Base-by-base conservation (phyloP, 768 basidiomycete genomes). In the Pulveroboletus ravenelii region DNA sequence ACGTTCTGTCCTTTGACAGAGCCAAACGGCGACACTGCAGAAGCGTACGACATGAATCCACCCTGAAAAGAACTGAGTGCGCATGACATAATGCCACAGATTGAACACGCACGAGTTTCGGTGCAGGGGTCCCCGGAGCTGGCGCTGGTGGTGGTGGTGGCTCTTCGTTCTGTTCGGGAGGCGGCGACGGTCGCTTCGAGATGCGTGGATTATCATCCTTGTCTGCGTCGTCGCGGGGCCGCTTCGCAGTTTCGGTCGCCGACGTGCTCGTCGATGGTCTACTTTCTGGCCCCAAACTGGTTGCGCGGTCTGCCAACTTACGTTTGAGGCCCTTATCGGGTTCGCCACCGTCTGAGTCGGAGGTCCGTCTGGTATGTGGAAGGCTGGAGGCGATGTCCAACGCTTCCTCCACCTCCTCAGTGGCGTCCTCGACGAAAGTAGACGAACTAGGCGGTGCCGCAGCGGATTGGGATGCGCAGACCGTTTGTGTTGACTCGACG, bases 21-120 rank as follows among this genome's bases (percentile, higher is more conserved):
- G 13, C 85, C 81, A 59, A 90, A 90, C 5, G 88, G 87, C 2
- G 88, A 89, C 48, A 73, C 77, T 10, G 79, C 71, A 3, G 86
- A 84, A 12, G 88, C 87, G 59, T 89, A 91, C 2, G 87, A 84
- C 78, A 84, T 82, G 66, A 91, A 91, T 23, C 88, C 88, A 47
- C 78, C 71, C 85, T 86, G 45, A 32, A 40, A 45, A 41, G 37
- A 36, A 39, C 13, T 52, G 29, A 62, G 50, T 35, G 18, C 8
- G 56, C 44, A 44, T 48, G 43, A 54, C 42, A 55, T 47, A 51
- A 50, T 38, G 29, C 38, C 34, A 51, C 36, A 48, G 20, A n/a
- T 32, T 35, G 5, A 18, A 27, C 20, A 73, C 78, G 52, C 57
- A 83, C 84, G 50, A 74, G 59, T 68, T 82, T 77, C 18, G 75